These are phyloP conservation scores for Hericium erinaceus DNA, from an alignment of 768 basidiomycete genomes.

Conservation along the genomic window DNA sequence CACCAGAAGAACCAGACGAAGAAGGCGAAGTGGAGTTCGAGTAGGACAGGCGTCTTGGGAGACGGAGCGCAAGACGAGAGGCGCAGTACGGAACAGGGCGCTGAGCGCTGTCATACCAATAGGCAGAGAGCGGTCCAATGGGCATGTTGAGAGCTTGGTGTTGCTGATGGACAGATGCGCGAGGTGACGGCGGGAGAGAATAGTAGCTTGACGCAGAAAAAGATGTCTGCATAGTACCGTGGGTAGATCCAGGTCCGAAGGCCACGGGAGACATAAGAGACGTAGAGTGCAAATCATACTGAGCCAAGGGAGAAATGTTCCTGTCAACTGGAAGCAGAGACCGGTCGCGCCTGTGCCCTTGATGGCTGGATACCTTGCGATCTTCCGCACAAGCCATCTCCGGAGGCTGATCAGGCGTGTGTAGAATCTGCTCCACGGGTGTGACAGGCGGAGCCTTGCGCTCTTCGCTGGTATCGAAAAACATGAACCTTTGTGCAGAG, in stretches of 20 bases:
- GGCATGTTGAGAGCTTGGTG: background rate
- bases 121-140: background rate
- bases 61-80: background rate
- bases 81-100: background rate
- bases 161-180: background rate
- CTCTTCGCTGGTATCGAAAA: background rate
- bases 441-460: conserved; percentile 10
- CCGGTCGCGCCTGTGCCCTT: conserved; percentile 1
- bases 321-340: background rate
- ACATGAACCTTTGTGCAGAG: background rate
- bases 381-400: conserved; percentile 14
- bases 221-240: background rate
- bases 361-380: background rate
- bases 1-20: background rate
- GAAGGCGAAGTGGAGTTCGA: conserved; percentile 1
- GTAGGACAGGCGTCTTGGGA: conserved; percentile 13
- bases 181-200: background rate
- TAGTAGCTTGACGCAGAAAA: background rate
- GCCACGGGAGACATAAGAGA: background rate
- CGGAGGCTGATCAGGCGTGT: conserved; percentile 19
- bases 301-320: conserved; percentile 2
- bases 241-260: background rate
- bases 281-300: background rate
- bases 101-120: conserved; percentile 1
- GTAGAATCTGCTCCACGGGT: conserved; percentile 23